phyloP scores from a whole-genome alignment of 2,329 filamentous ascomycete species.

The Colletotrichum tropicicola region DNA sequence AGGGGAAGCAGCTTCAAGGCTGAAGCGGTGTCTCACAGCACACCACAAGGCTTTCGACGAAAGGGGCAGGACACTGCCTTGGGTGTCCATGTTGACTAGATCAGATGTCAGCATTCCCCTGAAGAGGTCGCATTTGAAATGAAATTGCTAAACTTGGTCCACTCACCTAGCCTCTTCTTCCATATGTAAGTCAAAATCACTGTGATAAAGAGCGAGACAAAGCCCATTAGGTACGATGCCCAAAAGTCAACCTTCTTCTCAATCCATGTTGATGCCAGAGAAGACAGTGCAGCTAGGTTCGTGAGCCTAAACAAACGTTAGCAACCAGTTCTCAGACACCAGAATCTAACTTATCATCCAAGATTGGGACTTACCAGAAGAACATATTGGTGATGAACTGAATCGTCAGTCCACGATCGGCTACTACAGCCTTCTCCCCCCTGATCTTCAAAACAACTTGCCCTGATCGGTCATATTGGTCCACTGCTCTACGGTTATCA shows the following conservation, averaged over 20 bases:
- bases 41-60: neutral
- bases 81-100: neutral
- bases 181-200: constrained; percentile 37
- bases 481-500: constrained; percentile 42
- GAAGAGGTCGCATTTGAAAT: too few relatives aligned
- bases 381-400: constrained; percentile 71
- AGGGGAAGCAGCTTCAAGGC: constrained; percentile 46
- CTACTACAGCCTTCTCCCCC: constrained; percentile 55
- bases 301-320: constrained; percentile 53
- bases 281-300: constrained; percentile 69
- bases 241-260: constrained; percentile 68
- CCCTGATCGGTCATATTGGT: constrained; percentile 61
- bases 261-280: constrained; percentile 68
- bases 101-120: neutral
- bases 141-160: neutral
- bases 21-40: constrained; percentile 36
- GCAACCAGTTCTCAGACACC: neutral
- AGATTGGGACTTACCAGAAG: constrained; percentile 49
- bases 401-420: constrained; percentile 64
- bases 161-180: constrained; percentile 24
- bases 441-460: constrained; percentile 32
- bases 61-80: neutral
- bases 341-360: neutral
- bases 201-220: constrained; percentile 61
- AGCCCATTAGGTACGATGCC: constrained; percentile 63